Conservation (phyloP, 2,329 filamentous ascomycete species). For the Penicillium sp. region DNA sequence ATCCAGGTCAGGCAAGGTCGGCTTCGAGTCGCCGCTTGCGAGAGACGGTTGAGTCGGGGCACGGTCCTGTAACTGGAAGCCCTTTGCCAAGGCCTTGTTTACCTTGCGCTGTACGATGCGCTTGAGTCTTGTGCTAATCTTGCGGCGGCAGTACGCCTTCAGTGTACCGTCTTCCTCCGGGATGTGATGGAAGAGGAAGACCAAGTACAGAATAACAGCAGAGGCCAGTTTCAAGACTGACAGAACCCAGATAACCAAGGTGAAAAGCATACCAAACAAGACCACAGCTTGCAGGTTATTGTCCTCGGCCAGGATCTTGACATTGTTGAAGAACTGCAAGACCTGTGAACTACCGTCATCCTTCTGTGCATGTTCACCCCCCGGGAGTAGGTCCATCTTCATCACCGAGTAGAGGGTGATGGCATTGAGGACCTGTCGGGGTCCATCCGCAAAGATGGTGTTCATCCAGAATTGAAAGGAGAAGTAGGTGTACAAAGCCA, state of each 20-base stretch:
- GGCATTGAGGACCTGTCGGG: slow-evolving; percentile 84
- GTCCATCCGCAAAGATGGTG: slow-evolving; percentile 83
- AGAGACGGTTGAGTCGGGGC: slow-evolving; percentile 42
- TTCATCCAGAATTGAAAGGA: slow-evolving; percentile 76
- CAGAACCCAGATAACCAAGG: slow-evolving; percentile 81
- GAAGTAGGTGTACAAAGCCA: slow-evolving; percentile 88
- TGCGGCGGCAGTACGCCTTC: slow-evolving; percentile 80
- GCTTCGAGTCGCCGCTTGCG: slow-evolving; percentile 30
- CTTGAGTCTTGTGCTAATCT: slow-evolving; percentile 79
- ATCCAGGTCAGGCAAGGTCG: slow-evolving; percentile 58
- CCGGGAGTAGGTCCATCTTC: slow-evolving; percentile 64
- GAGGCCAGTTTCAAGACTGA: slow-evolving; percentile 67
- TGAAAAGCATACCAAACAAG: slow-evolving; percentile 87
- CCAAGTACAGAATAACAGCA: slow-evolving; percentile 71
- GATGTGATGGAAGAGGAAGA: slow-evolving; percentile 91
- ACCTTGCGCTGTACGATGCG: slow-evolving; percentile 81
- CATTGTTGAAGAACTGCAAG: slow-evolving; percentile 75
- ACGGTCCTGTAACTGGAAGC: slow-evolving; percentile 55
- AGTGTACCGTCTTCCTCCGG: slow-evolving; percentile 74
- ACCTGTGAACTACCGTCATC: slow-evolving; percentile 59
- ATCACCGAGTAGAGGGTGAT: slow-evolving; percentile 84
- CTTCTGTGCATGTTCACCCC: slow-evolving; percentile 46
- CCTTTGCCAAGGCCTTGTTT: slow-evolving; percentile 78
- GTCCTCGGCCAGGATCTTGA: slow-evolving; percentile 64
- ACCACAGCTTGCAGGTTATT: slow-evolving; percentile 77